Evolutionary conservation across 495 filamentous ascomycete genomes (phyloP), one percentile per base, ranked within the genome.

Genomic region (Lasiosphaeria miniovina): DNA sequence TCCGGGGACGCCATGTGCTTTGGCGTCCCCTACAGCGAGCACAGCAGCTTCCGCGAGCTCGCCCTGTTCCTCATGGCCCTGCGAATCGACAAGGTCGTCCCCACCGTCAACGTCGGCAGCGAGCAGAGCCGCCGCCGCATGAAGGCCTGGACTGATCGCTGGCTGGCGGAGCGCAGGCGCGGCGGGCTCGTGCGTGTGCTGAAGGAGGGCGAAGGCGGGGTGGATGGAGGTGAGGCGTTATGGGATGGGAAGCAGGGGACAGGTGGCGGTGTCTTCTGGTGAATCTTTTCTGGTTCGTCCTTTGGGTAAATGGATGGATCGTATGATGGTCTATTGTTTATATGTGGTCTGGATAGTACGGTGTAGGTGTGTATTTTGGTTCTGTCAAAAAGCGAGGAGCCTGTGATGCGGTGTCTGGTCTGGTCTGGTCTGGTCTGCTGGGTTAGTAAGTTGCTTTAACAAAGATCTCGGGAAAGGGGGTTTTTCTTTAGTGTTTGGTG

Each of bases 11-110:
- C 88, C 31, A 86, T 85, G 59, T 95, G 90, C 65, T 96, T 90
- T 62, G 91, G 88, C 11, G 94, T 98, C 31, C 94, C 94, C 45
- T 98, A 98, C 68, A 90, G 86, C 54, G 94, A 98, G 75, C 94
- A 98, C 65, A 93, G 89, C 71, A 91, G 87, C 48, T 98, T 98
- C 68, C 77, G 94, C 24, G 94, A 98, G 79, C 72, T 98, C 70
- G 91, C 90, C 3, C 86, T 96, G 83, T 98, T 98, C 66, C 86
- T 90, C 62, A 94, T 93, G 75, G 86, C 86, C 55, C 70, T 98
- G 72, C 74, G 90, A 52, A 93, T 98, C 58, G 91, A 91, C 54
- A 88, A 85, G 73, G 82, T 98, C 4, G 87, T 98, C 15, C 94
- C 94, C 3, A 98, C 94, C 5, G 94, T 98, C 0, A 97, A 98